Evolutionary conservation across 2,329 filamentous ascomycete genomes (phyloP), one percentile per base, ranked within the genome.

Genomic region (Rhynchosporium agropyri): DNA sequence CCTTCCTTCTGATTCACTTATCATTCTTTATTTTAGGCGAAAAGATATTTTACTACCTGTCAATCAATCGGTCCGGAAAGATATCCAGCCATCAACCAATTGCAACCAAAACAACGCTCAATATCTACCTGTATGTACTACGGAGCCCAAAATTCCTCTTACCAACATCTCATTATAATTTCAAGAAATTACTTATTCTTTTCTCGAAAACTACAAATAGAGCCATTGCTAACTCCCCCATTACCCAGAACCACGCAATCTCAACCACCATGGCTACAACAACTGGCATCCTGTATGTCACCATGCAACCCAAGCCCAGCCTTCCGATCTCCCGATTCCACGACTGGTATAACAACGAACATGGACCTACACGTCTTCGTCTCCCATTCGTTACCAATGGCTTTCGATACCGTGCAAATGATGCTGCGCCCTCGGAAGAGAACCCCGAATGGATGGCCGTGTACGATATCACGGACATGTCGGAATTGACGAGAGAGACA

Each of bases 261-360:
- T 38, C 45, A 31, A 33, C 31, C 48, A 67, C n/a, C 31, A 67
- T 67, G 65, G 45, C 65, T 48, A 61, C 62, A 36, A 59, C 64
- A 45, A 84, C 84, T 9, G 91, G 91, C 64, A 86, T 92, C 71
- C 86, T 96, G 73, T 92, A 89, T 75, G 92, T 96, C 69, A 92
- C 90, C 15, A 96, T 96, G 89, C 87, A 93, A 77, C 91, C 91
- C 70, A 82, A 84, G 75, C 82, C 68, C 81, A 92, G 70, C 80
- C 87, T 74, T 26, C 58, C 71, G 61, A 77, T 83, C 54, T 80
- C 84, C 66, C 86, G 90, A 72, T 96, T 96, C 77, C 89, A 96
- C 76, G 91, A 96, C 75, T 94, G 91, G 90, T 96, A 96, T 80
- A 93, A 96, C 79, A 95, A 92, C 76, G 92, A 96, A 79, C 92